phyloP scores from a whole-genome alignment of 2,329 filamentous ascomycete genomes.

The Cyclaneusma minus region DNA sequence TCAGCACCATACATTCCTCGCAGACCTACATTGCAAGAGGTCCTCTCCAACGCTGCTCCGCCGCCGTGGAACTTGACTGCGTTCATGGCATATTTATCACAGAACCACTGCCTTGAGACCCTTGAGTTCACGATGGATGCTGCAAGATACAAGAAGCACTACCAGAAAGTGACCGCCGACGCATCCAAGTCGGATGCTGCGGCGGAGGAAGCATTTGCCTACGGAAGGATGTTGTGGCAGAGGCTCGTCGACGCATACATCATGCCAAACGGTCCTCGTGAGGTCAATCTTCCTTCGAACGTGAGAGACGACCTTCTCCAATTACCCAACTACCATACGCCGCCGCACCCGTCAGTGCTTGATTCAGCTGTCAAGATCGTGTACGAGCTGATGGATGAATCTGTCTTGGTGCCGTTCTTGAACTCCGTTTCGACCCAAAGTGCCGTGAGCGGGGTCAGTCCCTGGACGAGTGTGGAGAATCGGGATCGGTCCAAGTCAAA shows the following conservation, averaged over 20 bases:
- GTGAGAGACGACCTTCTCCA: conserved; percentile 69
- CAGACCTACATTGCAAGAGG: conserved; percentile 68
- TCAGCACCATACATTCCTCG: conserved; percentile 35
- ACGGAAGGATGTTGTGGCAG: conserved; percentile 71
- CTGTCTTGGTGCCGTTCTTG: conserved; percentile 80
- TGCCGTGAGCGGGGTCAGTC: conserved; percentile 10
- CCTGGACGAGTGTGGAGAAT: too few relatives aligned
- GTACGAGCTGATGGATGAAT: conserved; percentile 95
- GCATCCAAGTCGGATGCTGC: conserved; percentile 17
- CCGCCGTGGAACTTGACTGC: conserved; percentile 82
- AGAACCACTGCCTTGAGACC: conserved; percentile 93
- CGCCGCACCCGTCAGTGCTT: conserved; percentile 59
- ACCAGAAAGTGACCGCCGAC: conserved; percentile 24
- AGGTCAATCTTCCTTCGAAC: conserved; percentile 78
- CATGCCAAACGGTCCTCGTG: conserved; percentile 64
- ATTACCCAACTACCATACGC: conserved; percentile 41
- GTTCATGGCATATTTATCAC: conserved; percentile 92
- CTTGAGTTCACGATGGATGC: conserved; percentile 94
- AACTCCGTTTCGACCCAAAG: conserved; percentile 29
- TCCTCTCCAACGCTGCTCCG: conserved; percentile 71
- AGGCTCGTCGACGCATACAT: conserved; percentile 86
- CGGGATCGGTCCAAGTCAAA: too few relatives aligned
- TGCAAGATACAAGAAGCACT: conserved; percentile 54
- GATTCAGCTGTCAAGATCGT: conserved; percentile 77
- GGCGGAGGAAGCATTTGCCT: conserved; percentile 32